Evolutionary conservation across 2,329 filamentous ascomycete genomes (phyloP).

Genomic region (Ceratocystis papillata): DNA sequence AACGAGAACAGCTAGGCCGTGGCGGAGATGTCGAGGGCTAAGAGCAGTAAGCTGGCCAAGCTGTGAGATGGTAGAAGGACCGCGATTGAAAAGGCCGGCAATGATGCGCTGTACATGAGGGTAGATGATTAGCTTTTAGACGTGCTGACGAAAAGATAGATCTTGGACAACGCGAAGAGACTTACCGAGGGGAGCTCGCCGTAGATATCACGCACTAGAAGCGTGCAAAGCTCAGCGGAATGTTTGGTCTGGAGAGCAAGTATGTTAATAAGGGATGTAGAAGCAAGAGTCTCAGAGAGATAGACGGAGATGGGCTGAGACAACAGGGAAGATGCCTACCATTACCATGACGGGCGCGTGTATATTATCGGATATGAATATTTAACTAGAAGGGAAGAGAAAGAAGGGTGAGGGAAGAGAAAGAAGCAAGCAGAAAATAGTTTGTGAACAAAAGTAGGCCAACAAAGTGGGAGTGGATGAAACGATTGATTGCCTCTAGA

Average conservation of each 20-base stretch:
- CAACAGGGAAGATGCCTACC: constrained; percentile 28
- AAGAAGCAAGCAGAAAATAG: neutral
- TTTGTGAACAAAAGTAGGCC: neutral
- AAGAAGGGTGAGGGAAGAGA: neutral
- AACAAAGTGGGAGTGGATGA: neutral
- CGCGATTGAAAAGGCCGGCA: constrained; percentile 62
- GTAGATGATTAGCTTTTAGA: neutral
- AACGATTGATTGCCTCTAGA: constrained; percentile 53
- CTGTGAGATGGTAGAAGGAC: constrained; percentile 60
- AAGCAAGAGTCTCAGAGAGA: neutral
- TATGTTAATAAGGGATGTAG: constrained; percentile 2
- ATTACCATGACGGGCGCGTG: constrained; percentile 33
- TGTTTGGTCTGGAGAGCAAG: constrained; percentile 48
- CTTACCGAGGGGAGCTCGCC: constrained; percentile 86
- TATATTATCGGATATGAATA: constrained; percentile 35
- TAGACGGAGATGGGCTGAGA: no score
- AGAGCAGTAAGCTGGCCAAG: constrained; percentile 64
- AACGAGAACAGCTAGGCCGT: constrained; percentile 72
- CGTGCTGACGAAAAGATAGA: neutral
- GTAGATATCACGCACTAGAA: constrained; percentile 79
- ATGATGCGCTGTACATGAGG: constrained; percentile 61
- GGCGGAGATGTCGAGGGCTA: constrained; percentile 61
- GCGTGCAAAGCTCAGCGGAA: constrained; percentile 76
- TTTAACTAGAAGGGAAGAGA: constrained; percentile 29
- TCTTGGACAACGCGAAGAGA: constrained; percentile 25